Base-by-base conservation (phyloP, 2,329 filamentous ascomycete genomes). In the Xylariomycetidae sp. region DNA sequence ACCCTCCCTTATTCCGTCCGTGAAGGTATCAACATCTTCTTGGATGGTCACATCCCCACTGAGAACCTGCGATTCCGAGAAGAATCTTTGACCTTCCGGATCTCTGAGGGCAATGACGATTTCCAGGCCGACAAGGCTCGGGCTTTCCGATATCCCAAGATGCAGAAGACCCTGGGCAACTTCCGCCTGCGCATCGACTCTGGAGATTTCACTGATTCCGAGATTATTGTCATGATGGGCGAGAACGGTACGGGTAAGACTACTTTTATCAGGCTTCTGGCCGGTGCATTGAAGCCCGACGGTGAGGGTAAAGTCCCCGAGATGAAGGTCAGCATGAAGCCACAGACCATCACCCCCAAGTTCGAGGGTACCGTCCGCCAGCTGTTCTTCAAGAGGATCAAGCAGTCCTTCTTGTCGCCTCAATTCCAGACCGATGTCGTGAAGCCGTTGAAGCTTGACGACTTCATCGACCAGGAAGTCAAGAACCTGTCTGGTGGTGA, bases 391-490 rank as follows among this genome's bases (percentile, higher is more conserved):
- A 98, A 98, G 82, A 90, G 92, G 72, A 98, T 98, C 67, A 95
- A 95, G 76, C 82, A 88, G 42, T 82, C 90, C 23, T 98, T 98
- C 78, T 64, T 98, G 53, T 92, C 82, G 50, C 92, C 92, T 18
- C 92, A 98, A 64, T 98, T 98, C 77, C 92, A 98, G 72, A 98
- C 92, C 11, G 92, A 98, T 62, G 94, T 98, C 37, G 94, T 97
- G 70, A 97, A 97, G 72, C 92, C 94, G n/a, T 78, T 98, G 41
- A 96, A 94, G 71, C 81, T 98, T 41, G 92, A 98, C 33, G 92
- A 97, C 59, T 98, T 98, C 65, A 97, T 98, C 57, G 92, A 98
- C 60, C 92, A 98, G 65, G 94, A 98, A 69, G 92, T 98, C 49
- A 94, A 96, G 74, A 95, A 97, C 65, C 70, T 98, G 60, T 98